Percentiles rank a stretch among this genome's conserved stretches.
Evolutionary conservation across 2,329 filamentous ascomycete genomes (phyloP).

Genomic region (Penicillium expansum): DNA sequence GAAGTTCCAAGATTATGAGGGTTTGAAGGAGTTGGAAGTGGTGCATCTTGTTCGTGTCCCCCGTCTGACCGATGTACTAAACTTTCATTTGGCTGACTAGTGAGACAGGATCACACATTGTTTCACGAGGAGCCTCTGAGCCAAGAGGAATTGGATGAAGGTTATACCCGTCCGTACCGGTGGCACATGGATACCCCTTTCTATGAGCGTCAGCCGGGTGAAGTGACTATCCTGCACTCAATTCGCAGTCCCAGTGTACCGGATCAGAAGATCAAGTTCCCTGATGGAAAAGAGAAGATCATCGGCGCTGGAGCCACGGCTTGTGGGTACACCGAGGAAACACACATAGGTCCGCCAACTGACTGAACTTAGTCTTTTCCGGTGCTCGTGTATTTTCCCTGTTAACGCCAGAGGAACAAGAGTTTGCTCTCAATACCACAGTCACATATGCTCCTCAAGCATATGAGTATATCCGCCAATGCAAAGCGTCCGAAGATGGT

Average conservation of each 20-base stretch:
- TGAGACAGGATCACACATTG: slow-evolving; percentile 7
- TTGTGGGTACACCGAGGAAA: background rate
- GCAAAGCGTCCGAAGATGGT: slow-evolving; percentile 8
- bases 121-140: slow-evolving; percentile 6
- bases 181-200: slow-evolving; percentile 14
- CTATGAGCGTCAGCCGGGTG: slow-evolving; percentile 10
- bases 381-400: slow-evolving; percentile 9
- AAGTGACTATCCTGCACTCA: slow-evolving; percentile 12
- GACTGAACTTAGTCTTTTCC: background rate
- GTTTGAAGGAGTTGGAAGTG: slow-evolving; percentile 2
- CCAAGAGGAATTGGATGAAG: slow-evolving; percentile 4
- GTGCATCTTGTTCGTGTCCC: slow-evolving; percentile 6
- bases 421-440: slow-evolving; percentile 12
- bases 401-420: slow-evolving; percentile 7
- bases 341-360: background rate
- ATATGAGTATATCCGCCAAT: slow-evolving; percentile 11
- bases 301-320: slow-evolving; percentile 11
- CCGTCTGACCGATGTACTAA: background rate
- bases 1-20: slow-evolving; percentile 9
- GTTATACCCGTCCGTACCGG: slow-evolving; percentile 9
- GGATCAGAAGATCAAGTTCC: slow-evolving; percentile 13
- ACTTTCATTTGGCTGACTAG: background rate
- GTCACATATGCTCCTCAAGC: slow-evolving; percentile 10
- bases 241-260: slow-evolving; percentile 8
- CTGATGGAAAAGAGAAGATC: slow-evolving; percentile 5